A percentile compares a stretch with the other conserved stretches of the same genome.
Evolutionary conservation across 2,329 filamentous ascomycete species (phyloP).

Genomic region (Fusarium transvaalense): DNA sequence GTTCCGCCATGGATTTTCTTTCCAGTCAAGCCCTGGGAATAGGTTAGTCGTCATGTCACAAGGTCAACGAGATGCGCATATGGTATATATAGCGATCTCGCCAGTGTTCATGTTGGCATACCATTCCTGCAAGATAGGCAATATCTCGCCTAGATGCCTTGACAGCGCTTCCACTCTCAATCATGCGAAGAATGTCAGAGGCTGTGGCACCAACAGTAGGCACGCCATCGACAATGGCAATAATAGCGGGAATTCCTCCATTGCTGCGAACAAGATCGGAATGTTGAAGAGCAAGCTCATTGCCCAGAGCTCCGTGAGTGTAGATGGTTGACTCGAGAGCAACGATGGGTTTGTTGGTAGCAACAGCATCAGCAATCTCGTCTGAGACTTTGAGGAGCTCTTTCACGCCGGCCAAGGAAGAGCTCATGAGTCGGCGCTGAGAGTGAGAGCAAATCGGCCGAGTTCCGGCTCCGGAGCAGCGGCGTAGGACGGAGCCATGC

Average conservation of each 20-base stretch:
- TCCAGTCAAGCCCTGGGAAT: slow-evolving; percentile 51
- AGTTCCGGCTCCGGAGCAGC: slow-evolving; percentile 31
- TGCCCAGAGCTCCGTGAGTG: slow-evolving; percentile 90
- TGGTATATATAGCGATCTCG: not conserved
- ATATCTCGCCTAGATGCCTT: slow-evolving; percentile 93
- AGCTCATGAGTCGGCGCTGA: slow-evolving; percentile 43
- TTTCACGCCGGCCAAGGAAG: slow-evolving; percentile 49
- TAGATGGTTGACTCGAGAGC: slow-evolving; percentile 97
- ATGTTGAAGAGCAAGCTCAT: slow-evolving; percentile 79
- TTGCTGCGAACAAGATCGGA: slow-evolving; percentile 84
- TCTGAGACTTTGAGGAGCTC: slow-evolving; percentile 78
- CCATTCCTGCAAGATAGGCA: slow-evolving; percentile 82
- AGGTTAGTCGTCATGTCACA: not conserved
- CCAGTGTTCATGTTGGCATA: slow-evolving; percentile 55
- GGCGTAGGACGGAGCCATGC: slow-evolving; percentile 37
- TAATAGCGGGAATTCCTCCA: slow-evolving; percentile 89
- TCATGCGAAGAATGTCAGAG: slow-evolving; percentile 80
- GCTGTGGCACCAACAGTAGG: slow-evolving; percentile 82
- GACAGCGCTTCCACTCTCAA: slow-evolving; percentile 73
- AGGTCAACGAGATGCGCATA: not conserved
- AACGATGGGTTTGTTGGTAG: slow-evolving; percentile 82
- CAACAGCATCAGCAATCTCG: slow-evolving; percentile 83
- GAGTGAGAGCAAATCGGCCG: slow-evolving; percentile 31
- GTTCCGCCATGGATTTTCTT: slow-evolving; percentile 86
- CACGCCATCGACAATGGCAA: slow-evolving; percentile 86